Percentiles rank a stretch among this genome's conserved stretches.
phyloP scores from a whole-genome alignment of 768 basidiomycete species.

The Phanerochaete carnosa region DNA sequence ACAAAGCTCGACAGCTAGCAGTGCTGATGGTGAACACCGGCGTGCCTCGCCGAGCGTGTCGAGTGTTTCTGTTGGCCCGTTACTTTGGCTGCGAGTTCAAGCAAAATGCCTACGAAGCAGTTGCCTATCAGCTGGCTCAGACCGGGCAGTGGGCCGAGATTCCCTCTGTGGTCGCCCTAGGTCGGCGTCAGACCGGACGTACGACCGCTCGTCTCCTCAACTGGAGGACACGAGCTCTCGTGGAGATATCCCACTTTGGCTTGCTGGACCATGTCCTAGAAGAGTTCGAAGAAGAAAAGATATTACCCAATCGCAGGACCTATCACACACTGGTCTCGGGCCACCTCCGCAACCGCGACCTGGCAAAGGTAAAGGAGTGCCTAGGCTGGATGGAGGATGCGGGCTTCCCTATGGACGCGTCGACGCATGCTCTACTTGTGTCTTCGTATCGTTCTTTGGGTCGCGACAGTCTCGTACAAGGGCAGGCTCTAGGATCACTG shows the following conservation, averaged over 20 bases:
- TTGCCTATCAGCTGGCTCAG: constrained; percentile 47
- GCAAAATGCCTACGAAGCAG: constrained; percentile 55
- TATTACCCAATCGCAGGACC: constrained; percentile 56
- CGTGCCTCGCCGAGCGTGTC: constrained; percentile 40
- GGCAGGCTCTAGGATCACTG: constrained; percentile 47
- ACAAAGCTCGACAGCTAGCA: constrained; percentile 27
- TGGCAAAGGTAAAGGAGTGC: constrained; percentile 49
- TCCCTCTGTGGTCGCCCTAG: constrained; percentile 45
- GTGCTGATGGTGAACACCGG: constrained; percentile 28
- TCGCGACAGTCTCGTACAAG: constrained; percentile 49
- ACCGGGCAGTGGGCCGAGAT: constrained; percentile 49
- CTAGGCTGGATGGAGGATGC: constrained; percentile 56
- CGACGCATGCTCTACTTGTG: constrained; percentile 59
- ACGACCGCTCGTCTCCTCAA: constrained; percentile 60
- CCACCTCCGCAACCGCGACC: constrained; percentile 65
- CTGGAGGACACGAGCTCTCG: constrained; percentile 61
- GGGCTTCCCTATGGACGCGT: constrained; percentile 49
- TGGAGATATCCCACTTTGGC: constrained; percentile 50
- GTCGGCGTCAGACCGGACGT: constrained; percentile 43
- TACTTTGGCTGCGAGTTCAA: constrained; percentile 46
- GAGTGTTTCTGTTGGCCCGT: constrained; percentile 46
- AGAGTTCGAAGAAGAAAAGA: constrained; percentile 44
- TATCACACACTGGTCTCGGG: constrained; percentile 68
- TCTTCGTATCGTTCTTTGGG: constrained; percentile 60
- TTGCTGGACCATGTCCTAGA: constrained; percentile 42